A percentile compares a stretch with the other conserved stretches of the same genome.
Evolutionary conservation across 1,139 yeast genomes (phyloP).

Genomic region (Saccharomycopsis crataegensis): DNA sequence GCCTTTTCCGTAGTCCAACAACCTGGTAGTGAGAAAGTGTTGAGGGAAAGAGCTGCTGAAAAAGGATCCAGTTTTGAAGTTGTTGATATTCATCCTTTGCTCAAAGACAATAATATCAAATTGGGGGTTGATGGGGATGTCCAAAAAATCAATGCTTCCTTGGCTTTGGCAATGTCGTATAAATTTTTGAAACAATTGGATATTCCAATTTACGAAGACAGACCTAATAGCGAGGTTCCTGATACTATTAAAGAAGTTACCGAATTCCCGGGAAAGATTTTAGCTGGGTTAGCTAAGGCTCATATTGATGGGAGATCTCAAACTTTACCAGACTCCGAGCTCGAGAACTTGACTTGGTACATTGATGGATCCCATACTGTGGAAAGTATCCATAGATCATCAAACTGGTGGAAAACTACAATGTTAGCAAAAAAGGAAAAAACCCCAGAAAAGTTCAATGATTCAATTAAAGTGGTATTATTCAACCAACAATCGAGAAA

Average conservation of each 20-base stretch:
- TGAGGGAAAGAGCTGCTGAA: constrained; percentile 61
- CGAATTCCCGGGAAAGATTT: constrained; percentile 50
- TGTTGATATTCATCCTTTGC: constrained; percentile 39
- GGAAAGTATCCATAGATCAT: constrained; percentile 76
- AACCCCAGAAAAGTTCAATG: constrained; percentile 18
- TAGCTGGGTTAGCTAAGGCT: constrained; percentile 59
- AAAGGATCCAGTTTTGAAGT: constrained; percentile 44
- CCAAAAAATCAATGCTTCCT: constrained; percentile 78
- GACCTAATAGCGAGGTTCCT: constrained; percentile 22
- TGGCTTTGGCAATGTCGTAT: constrained; percentile 71
- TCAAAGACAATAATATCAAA: constrained; percentile 32
- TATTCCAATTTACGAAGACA: constrained; percentile 23
- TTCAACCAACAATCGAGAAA: constrained; percentile 96
- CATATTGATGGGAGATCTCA: constrained; percentile 97
- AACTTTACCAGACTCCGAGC: constrained; percentile 40
- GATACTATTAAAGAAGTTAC: constrained; percentile 22
- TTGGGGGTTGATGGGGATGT: constrained; percentile 86
- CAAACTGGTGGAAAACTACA: constrained; percentile 63
- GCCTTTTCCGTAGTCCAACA: constrained; percentile 63
- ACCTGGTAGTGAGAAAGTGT: constrained; percentile 44
- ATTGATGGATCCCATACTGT: constrained; percentile 95
- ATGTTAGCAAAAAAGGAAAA: constrained; percentile 23
- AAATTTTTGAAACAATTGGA: constrained; percentile 52
- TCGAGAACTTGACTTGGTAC: constrained; percentile 56
- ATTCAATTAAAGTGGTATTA: constrained; percentile 40